phyloP scores from a whole-genome alignment of 2,329 filamentous ascomycete species.

The Bipolaris oryzae region DNA sequence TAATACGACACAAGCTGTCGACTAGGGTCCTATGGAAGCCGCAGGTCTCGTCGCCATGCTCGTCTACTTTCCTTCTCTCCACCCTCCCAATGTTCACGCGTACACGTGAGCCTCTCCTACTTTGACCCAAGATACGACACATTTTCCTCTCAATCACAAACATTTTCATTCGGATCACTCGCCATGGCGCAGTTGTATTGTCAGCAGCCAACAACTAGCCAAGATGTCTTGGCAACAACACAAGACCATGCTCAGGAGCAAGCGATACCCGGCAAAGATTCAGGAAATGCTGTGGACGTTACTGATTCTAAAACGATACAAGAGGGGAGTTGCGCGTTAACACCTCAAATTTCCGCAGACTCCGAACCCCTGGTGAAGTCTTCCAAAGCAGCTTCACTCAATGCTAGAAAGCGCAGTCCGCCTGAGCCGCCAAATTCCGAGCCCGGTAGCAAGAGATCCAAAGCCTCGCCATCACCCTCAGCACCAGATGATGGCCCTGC shows the following conservation, averaged over 20 bases:
- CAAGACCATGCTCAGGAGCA: conserved; percentile 6
- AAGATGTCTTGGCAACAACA: background rate
- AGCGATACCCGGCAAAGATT: conserved; percentile 3
- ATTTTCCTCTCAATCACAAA: background rate
- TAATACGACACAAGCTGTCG: background rate
- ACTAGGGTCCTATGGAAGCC: background rate
- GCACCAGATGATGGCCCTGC: conserved; percentile 2
- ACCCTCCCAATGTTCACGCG: conserved; percentile 18
- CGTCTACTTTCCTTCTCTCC: conserved; percentile 18
- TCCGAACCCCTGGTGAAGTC: background rate
- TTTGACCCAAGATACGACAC: background rate
- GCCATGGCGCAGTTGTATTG: background rate
- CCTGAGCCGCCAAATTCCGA: conserved; percentile 13
- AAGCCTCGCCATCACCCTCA: conserved; percentile 9
- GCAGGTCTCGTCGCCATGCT: conserved; percentile 19
- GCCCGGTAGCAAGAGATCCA: conserved; percentile 26
- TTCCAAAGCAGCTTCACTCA: conserved; percentile 10
- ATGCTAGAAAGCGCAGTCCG: conserved; percentile 25
- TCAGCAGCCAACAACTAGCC: background rate
- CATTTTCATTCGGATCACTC: too few relatives aligned
- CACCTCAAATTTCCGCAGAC: background rate
- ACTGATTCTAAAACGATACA: background rate
- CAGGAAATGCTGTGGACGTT: background rate
- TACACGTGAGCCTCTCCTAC: conserved; percentile 18
- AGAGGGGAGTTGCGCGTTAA: background rate